Conservation (phyloP, 2,329 filamentous ascomycete genomes). For the Colletotrichum sidae region DNA sequence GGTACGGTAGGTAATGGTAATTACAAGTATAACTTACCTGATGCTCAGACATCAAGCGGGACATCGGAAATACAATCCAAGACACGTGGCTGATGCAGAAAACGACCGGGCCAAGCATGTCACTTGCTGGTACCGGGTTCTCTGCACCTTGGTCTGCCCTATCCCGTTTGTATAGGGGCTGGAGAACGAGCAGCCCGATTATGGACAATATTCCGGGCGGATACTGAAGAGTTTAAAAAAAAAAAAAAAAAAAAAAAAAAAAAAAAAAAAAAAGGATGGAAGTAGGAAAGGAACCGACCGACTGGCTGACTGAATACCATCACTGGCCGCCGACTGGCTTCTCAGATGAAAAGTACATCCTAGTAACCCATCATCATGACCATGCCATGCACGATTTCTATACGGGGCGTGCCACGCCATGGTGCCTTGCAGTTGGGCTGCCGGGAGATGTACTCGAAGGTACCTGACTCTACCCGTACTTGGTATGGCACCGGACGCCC, state of each 20-base stretch:
- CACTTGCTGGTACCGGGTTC: constrained; percentile 16
- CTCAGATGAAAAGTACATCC: too few species aligned
- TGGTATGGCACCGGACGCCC: constrained; percentile 20
- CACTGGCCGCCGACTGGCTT: too few species aligned
- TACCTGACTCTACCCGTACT: constrained; percentile 20
- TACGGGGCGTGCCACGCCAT: not conserved
- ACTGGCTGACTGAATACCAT: too few species aligned
- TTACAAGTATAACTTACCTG: not conserved
- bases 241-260: too few species aligned
- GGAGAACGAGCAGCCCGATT: constrained; percentile 1
- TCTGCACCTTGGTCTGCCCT: constrained; percentile 24
- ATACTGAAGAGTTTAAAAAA: too few species aligned
- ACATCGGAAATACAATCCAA: constrained; percentile 23
- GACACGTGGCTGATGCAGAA: constrained; percentile 1
- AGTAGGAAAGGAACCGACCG: too few species aligned
- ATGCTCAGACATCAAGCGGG: constrained; percentile 33
- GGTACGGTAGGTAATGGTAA: not conserved
- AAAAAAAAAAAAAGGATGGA: too few species aligned
- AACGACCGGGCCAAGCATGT: not conserved
- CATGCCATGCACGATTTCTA: not conserved
- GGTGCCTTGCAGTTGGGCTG: constrained; percentile 1
- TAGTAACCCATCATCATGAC: too few species aligned
- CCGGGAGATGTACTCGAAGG: constrained; percentile 17
- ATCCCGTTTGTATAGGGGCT: constrained; percentile 26
- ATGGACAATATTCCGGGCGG: not conserved